These are phyloP conservation scores for Colletotrichum chlorophyti DNA, from an alignment of 2,329 filamentous ascomycete genomes.

Conservation along the genomic window DNA sequence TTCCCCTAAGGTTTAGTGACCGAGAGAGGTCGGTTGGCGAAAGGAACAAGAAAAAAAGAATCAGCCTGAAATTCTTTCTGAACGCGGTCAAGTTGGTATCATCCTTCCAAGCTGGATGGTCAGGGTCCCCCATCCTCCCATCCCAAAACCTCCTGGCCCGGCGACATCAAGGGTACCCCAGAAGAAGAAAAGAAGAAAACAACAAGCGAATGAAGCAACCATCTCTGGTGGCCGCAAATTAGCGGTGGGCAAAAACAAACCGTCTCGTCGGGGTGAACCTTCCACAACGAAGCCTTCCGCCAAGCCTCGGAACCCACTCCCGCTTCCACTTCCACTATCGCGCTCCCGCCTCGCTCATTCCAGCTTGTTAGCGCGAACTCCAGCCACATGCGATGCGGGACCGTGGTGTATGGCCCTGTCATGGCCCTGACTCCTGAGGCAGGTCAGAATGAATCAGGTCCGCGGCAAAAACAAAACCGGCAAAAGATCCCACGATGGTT, in stretches of 20 bases:
- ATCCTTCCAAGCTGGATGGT: no score
- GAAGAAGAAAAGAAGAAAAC: background rate
- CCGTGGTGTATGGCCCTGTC: no score
- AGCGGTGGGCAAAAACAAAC: conserved; percentile 10
- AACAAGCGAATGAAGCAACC: conserved; percentile 4
- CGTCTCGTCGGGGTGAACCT: conserved; percentile 12
- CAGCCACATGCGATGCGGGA: no score
- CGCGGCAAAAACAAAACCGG: no score
- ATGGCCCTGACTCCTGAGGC: background rate
- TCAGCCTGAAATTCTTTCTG: no score
- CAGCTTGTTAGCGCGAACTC: conserved; percentile 5
- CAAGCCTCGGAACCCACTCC: conserved; percentile 13
- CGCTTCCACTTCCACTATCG: no score
- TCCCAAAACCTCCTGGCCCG: background rate
- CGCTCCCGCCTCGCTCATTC: conserved; percentile 13
- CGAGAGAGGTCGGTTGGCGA: no score
- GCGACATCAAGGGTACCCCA: background rate
- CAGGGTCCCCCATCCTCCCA: no score
- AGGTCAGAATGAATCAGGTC: no score
- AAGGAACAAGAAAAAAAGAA: no score
- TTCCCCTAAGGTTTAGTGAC: conserved; percentile 11
- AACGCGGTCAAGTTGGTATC: no score
- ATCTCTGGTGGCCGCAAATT: conserved; percentile 15
- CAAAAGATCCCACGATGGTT: no score
- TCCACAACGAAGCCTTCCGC: conserved; percentile 14